A percentile compares a stretch with the other conserved stretches of the same genome.
Evolutionary conservation across 2,329 filamentous ascomycete genomes (phyloP).

Genomic region (Macrophomina tecta): DNA sequence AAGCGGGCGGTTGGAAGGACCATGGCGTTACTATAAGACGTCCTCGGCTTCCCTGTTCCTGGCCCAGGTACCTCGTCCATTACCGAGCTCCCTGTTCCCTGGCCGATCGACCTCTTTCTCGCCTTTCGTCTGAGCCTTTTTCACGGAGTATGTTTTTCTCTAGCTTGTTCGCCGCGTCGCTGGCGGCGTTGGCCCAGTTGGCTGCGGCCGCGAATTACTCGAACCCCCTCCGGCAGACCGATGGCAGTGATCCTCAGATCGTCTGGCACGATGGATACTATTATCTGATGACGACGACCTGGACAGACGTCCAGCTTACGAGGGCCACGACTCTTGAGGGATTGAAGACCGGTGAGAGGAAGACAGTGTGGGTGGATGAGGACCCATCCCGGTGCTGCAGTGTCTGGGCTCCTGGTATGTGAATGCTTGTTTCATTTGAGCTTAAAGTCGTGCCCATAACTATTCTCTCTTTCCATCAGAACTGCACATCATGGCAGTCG

Average conservation of each 20-base stretch:
- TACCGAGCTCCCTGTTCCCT: background rate
- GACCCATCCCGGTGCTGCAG: slow-evolving; percentile 58
- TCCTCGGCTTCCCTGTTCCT: background rate
- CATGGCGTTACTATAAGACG: background rate
- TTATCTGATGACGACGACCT: slow-evolving; percentile 64
- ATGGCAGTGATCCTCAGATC: slow-evolving; percentile 61
- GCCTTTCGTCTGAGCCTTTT: background rate
- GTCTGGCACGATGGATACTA: slow-evolving; percentile 61
- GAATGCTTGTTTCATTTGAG: background rate
- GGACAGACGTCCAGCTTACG: slow-evolving; percentile 61
- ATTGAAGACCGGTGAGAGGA: slow-evolving; percentile 60
- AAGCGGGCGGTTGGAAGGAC: background rate
- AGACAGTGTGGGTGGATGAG: slow-evolving; percentile 57
- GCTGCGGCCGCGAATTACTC: slow-evolving; percentile 49
- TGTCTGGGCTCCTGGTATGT: slow-evolving; percentile 56
- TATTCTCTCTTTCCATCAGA: background rate
- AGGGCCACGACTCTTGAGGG: slow-evolving; percentile 61
- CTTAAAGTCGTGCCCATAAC: background rate
- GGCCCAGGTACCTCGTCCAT: background rate
- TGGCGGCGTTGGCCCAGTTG: slow-evolving; percentile 7
- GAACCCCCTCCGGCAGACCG: slow-evolving; percentile 58
- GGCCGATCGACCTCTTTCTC: background rate
- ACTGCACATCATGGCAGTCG: too few species aligned
- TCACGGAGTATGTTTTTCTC: background rate
- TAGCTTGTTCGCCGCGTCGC: background rate